Evolutionary conservation across 2,329 filamentous ascomycete genomes (phyloP).

Genomic region (Cercospora canescens): DNA sequence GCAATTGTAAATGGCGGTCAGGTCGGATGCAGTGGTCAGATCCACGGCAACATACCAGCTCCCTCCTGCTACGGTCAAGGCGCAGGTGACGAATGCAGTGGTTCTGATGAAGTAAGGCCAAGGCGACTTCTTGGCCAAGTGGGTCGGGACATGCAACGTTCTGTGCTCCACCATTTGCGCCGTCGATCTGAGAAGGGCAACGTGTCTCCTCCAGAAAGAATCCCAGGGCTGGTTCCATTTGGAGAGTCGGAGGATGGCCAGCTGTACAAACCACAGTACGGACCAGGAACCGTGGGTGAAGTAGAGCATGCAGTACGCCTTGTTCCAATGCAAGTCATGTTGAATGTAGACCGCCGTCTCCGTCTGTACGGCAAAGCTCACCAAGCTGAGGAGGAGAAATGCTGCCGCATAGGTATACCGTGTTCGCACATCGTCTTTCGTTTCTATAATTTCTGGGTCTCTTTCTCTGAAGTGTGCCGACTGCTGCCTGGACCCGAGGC

Average conservation of each 20-base stretch:
- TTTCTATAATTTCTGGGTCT: conserved; percentile 66
- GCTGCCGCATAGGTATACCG: conserved; percentile 86
- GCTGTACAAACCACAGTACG: conserved; percentile 82
- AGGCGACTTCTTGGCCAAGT: conserved; percentile 52
- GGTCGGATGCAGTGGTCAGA: conserved; percentile 85
- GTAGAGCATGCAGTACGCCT: conserved; percentile 99
- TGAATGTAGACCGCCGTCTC: conserved; percentile 96
- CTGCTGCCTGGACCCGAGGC: conserved; percentile 53
- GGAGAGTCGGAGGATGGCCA: conserved; percentile 76
- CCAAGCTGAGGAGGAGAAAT: conserved; percentile 78
- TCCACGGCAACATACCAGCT: conserved; percentile 96
- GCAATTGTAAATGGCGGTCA: conserved; percentile 99
- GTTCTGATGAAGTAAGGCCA: conserved; percentile 75
- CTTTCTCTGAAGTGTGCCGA: conserved; percentile 71
- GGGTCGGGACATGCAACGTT: conserved; percentile 64
- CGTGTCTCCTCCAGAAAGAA: conserved; percentile 78
- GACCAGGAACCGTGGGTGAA: conserved; percentile 94
- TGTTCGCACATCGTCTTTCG: conserved; percentile 65
- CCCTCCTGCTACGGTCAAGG: conserved; percentile 84
- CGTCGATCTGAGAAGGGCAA: conserved; percentile 63
- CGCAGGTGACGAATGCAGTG: conserved; percentile 78
- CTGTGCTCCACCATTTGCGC: conserved; percentile 84
- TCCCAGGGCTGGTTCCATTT: conserved; percentile 77
- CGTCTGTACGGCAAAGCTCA: conserved; percentile 91
- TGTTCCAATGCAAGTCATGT: conserved; percentile 88